Base-by-base conservation (phyloP, 495 filamentous ascomycete species). In the Penicilliopsis zonata region DNA sequence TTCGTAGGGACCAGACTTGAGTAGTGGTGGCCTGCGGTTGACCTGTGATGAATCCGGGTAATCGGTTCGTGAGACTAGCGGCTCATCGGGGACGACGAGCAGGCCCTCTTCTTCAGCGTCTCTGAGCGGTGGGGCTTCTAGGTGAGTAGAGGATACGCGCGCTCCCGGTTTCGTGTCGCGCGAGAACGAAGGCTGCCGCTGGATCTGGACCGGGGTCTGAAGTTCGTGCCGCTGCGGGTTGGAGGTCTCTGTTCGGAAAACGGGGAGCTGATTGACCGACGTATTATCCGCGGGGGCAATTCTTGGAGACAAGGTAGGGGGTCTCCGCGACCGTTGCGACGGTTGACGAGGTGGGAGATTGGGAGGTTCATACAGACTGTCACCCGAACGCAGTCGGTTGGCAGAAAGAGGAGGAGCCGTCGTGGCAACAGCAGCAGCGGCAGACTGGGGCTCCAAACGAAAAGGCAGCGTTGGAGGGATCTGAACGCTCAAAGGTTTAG, bases 21-120 rank as follows among this genome's bases (percentile, higher is more conserved):
- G 73, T 36, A 69, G 63, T 0, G 90, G 92, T 25, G 82, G 81
- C 18, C 87, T 74, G 24, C 90, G 70, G 46, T 94, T 96, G 1
- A 85, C 75, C 41, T 74, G 70, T 1, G 86, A 88, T 0, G 82
- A 62, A 57, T 96, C 87, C 8, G 90, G 88, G 52, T 80, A 94
- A 33, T 84, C 78, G 1, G 53, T 58, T 12, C 52, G 44, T 7
- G 46, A 42, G 5, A 61, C 41, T 12, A 46, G 35, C 0, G 42
- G 31, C 13, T 63, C 55, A 3, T 62, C 59, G 1, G 27, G 14
- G n/a, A n/a, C n/a, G n/a, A n/a, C n/a, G 22, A 12, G 28, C 16
- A 14, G 40, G 3, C 43, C 44, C 8, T 42, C 43, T 37, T 68
- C 54, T 17, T 56, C 37, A 21, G 42, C 9, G 18, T 22, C 9